phyloP scores from a whole-genome alignment of 805 yeast species.

The Candida sanyiensis region DNA sequence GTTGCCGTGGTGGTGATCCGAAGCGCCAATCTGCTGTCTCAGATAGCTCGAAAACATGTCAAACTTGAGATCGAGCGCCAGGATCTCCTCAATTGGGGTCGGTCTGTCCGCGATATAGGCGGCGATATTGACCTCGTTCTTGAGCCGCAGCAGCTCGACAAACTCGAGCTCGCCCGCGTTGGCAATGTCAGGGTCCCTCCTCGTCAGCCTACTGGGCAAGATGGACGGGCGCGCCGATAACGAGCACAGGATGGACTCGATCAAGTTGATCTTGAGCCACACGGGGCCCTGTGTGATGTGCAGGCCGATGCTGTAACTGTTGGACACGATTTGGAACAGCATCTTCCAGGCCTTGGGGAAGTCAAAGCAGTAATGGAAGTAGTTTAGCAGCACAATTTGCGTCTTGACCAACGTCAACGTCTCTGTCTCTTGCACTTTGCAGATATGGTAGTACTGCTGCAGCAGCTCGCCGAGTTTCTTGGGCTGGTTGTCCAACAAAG shows the following conservation, averaged over 20 bases:
- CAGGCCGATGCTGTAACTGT: constrained; percentile 18
- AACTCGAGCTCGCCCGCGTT: constrained; percentile 18
- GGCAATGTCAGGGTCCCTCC: constrained; percentile 6
- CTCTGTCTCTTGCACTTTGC: constrained; percentile 17
- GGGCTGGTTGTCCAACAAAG: constrained; percentile 1
- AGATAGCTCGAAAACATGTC: constrained; percentile 12
- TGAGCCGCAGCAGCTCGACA: constrained; percentile 14
- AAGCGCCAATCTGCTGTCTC: not conserved
- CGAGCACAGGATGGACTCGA: constrained; percentile 19
- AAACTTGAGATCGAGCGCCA: constrained; percentile 13
- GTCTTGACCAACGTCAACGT: constrained; percentile 15
- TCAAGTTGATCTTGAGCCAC: constrained; percentile 19
- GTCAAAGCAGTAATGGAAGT: constrained; percentile 17
- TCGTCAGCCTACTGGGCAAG: constrained; percentile 11
- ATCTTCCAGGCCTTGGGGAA: constrained; percentile 21
- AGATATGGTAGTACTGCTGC: constrained; percentile 16
- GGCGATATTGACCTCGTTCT: constrained; percentile 16
- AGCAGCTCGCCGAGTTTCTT: constrained; percentile 5
- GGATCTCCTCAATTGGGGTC: constrained; percentile 8
- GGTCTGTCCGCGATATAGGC: constrained; percentile 6
- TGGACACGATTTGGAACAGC: constrained; percentile 19
- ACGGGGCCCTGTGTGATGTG: constrained; percentile 17
- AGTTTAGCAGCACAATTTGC: constrained; percentile 17
- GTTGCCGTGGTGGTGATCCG: too few species aligned
- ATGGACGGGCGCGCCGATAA: constrained; percentile 19